These are phyloP conservation scores for Eragrostis curvula DNA, from an alignment of 176 grass and related monocot genomes.

Conservation along the genomic window DNA sequence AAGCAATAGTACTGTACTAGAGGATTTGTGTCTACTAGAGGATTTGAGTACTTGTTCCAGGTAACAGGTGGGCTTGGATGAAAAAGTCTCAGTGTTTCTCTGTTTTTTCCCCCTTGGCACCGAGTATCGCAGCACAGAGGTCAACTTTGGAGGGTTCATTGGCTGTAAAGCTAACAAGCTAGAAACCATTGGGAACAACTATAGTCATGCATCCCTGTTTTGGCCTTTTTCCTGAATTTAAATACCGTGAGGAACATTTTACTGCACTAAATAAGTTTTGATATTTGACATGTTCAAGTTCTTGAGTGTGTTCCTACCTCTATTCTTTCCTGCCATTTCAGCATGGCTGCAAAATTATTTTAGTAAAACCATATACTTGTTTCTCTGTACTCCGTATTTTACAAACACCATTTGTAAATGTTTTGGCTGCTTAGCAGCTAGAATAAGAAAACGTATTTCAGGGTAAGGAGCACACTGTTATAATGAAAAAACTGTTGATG, in stretches of 20 bases:
- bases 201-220: not conserved
- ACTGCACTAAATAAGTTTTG: not conserved
- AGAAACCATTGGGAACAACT: constrained; percentile 14
- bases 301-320: not conserved
- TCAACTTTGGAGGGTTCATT: not conserved
- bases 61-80: not conserved
- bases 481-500: not conserved
- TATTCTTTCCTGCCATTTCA: not conserved
- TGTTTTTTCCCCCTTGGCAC: too few species aligned
- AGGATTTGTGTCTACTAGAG: not conserved
- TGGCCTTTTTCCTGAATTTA: not conserved
- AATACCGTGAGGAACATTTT: constrained; percentile 25
- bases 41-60: not conserved
- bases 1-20: not conserved
- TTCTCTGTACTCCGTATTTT: not conserved
- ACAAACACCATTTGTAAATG: constrained; percentile 6
- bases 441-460: constrained; percentile 2
- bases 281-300: constrained; percentile 20
- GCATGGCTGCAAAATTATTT: not conserved
- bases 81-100: not conserved
- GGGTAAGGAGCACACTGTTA: not conserved
- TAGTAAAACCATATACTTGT: not conserved
- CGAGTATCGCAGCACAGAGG: not conserved
- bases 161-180: constrained; percentile 21
- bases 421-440: constrained; percentile 15